Evolutionary conservation across 2,329 filamentous ascomycete species (phyloP), one percentile per base, ranked within the genome.

Genomic region (Penicillium fuscoglaucum): DNA sequence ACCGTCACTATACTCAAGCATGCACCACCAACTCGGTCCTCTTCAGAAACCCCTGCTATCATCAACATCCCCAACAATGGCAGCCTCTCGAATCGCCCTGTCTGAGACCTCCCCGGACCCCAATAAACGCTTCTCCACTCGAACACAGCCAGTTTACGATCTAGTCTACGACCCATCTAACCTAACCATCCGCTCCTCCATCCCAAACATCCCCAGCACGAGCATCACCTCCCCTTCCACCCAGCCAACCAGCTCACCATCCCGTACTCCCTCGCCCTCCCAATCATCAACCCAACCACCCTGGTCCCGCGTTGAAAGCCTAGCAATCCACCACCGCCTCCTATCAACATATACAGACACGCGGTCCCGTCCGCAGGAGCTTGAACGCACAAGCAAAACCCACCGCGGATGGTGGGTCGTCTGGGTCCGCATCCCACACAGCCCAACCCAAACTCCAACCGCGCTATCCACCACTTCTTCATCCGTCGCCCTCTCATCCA

Each of bases 351-450:
- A 85, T 51, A 69, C 72, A n/a, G 78, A 79, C 57, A 85, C 84
- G 1, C 77, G 81, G 2, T 72, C 72, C 24, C 73, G 72, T 1
- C 62, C 70, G 1, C 70, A 74, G 9, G 84, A 87, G 60, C 75
- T 83, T 7, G 86, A 88, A 66, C 78, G 83, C 33, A 87, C 83
- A 1, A 83, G 82, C 70, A 88, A 87, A 71, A 87, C 85, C 0
- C 80, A 74, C 44, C 80, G 85, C n/a, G 84, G 84, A 7, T 88
- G 85, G 85, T 88, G 86, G 86, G 79, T 88, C 2, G 82, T 87
- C 24, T 88, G 86, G 85, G 82, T 87, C 71, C 79, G 83, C 9
- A 71, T 87, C 31, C 76, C 76, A 6, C 51, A 58, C 17, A 53
- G 12, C 17, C 45, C 51, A 46, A 48, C 52, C 13, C 46, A 47